Evolutionary conservation across 2,329 filamentous ascomycete genomes (phyloP).

Genomic region (Diaporthe australafricana): DNA sequence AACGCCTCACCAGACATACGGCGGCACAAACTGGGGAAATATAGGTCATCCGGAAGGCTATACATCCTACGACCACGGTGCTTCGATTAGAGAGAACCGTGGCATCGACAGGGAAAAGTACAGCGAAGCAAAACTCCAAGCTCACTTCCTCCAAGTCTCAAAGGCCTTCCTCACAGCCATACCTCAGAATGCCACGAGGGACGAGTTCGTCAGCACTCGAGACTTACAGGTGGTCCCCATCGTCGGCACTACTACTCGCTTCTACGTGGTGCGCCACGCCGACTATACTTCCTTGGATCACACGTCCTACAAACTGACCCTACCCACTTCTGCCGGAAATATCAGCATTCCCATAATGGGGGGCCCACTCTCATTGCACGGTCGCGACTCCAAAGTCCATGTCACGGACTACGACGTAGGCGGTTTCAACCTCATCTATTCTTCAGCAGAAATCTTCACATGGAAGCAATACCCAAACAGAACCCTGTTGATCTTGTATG

Average conservation of each 20-base stretch:
- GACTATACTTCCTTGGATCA: constrained; percentile 68
- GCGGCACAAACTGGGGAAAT: constrained; percentile 88
- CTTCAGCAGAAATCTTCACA: constrained; percentile 76
- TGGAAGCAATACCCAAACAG: constrained; percentile 75
- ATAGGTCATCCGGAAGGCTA: constrained; percentile 76
- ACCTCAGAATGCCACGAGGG: constrained; percentile 48
- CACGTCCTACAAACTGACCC: constrained; percentile 70
- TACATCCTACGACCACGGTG: constrained; percentile 67
- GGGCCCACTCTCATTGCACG: constrained; percentile 66
- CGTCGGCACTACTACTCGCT: constrained; percentile 57
- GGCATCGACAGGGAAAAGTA: constrained; percentile 79
- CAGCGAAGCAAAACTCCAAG: constrained; percentile 80
- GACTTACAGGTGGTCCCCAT: constrained; percentile 54
- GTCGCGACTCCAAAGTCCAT: constrained; percentile 75
- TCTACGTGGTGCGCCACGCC: constrained; percentile 76
- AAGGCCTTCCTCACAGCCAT: constrained; percentile 74
- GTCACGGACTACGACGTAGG: constrained; percentile 75
- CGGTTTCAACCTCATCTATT: constrained; percentile 70
- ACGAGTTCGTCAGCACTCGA: constrained; percentile 58
- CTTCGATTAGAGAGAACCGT: constrained; percentile 75
- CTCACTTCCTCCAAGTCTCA: constrained; percentile 79
- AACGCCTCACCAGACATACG: constrained; percentile 77
- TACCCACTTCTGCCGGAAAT: constrained; percentile 65
- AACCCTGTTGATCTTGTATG: constrained; percentile 73
- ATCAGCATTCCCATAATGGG: constrained; percentile 68